phyloP scores from a whole-genome alignment of 441 rosid genomes.

The Sinapis alba region DNA sequence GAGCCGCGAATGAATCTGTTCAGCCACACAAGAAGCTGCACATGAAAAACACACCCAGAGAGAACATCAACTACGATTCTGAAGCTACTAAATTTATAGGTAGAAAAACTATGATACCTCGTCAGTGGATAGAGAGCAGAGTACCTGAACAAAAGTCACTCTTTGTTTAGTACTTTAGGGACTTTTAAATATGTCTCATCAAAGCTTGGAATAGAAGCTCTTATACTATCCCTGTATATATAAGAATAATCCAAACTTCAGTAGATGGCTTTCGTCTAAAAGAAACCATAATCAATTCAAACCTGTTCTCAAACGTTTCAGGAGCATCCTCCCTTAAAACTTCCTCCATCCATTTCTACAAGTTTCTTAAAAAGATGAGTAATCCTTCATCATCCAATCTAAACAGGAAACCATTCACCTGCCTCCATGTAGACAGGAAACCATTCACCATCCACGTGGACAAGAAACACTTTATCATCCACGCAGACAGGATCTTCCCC shows the following conservation, averaged over 20 bases:
- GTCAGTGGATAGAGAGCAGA: not conserved
- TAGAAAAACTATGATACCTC: not conserved
- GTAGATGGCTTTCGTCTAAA: not conserved
- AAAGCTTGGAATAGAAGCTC: conserved; percentile 67
- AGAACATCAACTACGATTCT: conserved; percentile 6
- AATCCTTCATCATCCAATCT: too few species aligned
- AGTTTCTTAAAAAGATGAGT: not conserved
- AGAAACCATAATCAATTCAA: conserved; percentile 7
- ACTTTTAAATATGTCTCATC: conserved; percentile 53
- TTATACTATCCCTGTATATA: conserved; percentile 63
- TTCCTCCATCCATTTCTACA: conserved; percentile 58
- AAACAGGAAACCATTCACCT: too few species aligned
- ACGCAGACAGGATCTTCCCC: too few species aligned
- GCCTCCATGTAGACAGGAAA: too few species aligned
- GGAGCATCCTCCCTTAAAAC: conserved; percentile 74
- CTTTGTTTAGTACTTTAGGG: conserved; percentile 72
- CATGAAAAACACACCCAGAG: conserved; percentile 5
- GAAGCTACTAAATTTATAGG: too few species aligned
- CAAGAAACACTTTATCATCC: too few species aligned
- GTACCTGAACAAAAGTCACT: conserved; percentile 41
- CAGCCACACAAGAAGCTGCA: conserved; percentile 9
- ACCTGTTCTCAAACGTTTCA: conserved; percentile 66
- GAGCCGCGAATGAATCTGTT: conserved; percentile 8
- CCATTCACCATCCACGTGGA: too few species aligned
- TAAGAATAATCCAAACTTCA: not conserved